phyloP scores from a whole-genome alignment of 176 grass and related monocot genomes.

The Aegilops bicornis region DNA sequence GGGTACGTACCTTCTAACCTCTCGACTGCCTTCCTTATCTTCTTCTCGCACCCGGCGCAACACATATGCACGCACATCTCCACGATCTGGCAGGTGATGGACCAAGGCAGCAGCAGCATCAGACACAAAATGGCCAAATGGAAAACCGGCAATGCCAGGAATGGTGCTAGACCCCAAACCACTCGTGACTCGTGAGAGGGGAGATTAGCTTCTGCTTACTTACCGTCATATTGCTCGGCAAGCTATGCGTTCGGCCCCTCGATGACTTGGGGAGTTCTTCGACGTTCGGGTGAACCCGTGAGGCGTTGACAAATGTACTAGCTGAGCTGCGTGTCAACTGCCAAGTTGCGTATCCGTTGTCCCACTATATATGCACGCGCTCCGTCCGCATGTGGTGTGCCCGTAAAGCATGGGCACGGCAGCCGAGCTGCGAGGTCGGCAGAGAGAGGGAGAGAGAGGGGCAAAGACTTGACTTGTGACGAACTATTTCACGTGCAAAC shows the following conservation, averaged over 20 bases:
- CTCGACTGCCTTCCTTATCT: conserved; percentile 69
- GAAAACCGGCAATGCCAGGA: too few species aligned
- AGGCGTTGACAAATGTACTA: neutral
- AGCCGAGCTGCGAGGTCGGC: conserved; percentile 5
- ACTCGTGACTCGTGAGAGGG: neutral
- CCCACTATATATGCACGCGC: neutral
- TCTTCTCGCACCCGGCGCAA: conserved; percentile 86
- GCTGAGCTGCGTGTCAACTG: neutral
- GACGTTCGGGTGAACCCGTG: neutral
- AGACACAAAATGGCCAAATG: neutral
- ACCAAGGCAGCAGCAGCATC: neutral
- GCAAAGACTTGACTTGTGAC: neutral
- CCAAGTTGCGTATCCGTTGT: neutral
- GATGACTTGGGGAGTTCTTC: neutral
- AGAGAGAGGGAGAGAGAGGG: neutral
- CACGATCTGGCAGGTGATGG: conserved; percentile 48
- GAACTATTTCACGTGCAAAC: neutral
- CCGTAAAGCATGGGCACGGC: conserved; percentile 3
- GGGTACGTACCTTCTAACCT: conserved; percentile 50
- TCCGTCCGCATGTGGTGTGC: neutral
- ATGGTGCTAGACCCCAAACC: neutral
- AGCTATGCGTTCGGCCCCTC: neutral
- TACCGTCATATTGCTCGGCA: conserved; percentile 24
- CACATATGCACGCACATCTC: conserved; percentile 97
- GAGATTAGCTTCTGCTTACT: neutral